Evolutionary conservation across 2,329 filamentous ascomycete species (phyloP).

Genomic region (Calonectria hawksworthii): DNA sequence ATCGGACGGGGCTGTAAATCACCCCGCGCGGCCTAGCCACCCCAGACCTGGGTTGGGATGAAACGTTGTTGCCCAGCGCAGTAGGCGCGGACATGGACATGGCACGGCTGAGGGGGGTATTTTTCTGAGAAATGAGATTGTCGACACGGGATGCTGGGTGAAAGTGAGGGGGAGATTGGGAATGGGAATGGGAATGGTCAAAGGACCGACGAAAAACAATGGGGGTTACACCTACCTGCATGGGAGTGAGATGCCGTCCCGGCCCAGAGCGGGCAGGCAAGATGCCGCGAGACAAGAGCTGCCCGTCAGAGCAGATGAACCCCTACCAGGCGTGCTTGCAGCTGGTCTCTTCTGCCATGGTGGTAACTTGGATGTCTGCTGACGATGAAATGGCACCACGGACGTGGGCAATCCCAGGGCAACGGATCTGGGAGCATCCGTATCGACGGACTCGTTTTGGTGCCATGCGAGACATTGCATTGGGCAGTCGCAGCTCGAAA

Average conservation of each 20-base stretch:
- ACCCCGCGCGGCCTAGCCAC: conserved; percentile 5
- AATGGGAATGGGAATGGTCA: background rate
- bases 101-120: background rate
- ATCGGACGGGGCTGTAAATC: conserved; percentile 13
- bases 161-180: conserved; percentile 17
- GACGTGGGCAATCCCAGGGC: conserved; percentile 14
- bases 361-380: conserved; percentile 18
- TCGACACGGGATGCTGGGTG: background rate
- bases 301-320: background rate
- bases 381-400: conserved; percentile 16
- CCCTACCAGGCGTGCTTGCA: conserved; percentile 1
- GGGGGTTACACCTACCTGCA: conserved; percentile 22
- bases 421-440: conserved; percentile 31
- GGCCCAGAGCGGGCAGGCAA: background rate
- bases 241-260: conserved; percentile 22
- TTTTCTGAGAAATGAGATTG: conserved; percentile 13
- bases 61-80: conserved; percentile 20
- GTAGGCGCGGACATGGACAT: background rate
- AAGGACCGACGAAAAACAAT: conserved; percentile 1
- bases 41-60: conserved; percentile 15
- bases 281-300: conserved; percentile 1
- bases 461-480: conserved; percentile 14
- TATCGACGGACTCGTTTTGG: conserved; percentile 22
- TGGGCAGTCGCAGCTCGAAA: background rate
- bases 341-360: background rate